A percentile compares a stretch with the other conserved stretches of the same genome.
Evolutionary conservation across 257 asterid genomes (phyloP).

Genomic region (Linderniella brevidens): DNA sequence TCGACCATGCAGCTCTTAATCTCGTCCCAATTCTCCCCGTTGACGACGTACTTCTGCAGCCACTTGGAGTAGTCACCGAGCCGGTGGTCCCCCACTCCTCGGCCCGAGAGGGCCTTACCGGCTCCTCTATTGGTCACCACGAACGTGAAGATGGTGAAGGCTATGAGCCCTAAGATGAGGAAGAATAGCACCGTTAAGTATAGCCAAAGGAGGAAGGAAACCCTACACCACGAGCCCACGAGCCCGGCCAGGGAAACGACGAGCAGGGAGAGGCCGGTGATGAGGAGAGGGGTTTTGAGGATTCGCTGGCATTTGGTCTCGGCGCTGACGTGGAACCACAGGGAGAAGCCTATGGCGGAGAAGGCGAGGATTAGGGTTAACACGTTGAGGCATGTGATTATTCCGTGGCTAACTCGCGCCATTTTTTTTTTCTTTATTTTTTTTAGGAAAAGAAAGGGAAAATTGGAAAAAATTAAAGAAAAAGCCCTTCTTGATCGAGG

Average conservation of each 20-base stretch:
- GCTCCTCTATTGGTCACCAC: constrained; percentile 88
- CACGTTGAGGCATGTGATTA: constrained; percentile 53
- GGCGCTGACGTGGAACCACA: constrained; percentile 60
- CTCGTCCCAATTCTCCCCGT: constrained; percentile 30
- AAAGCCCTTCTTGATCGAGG: too few species aligned
- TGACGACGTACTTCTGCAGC: constrained; percentile 68
- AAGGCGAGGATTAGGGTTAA: constrained; percentile 48
- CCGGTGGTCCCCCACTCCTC: constrained; percentile 64
- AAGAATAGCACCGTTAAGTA: constrained; percentile 65
- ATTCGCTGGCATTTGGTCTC: constrained; percentile 65
- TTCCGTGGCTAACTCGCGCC: constrained; percentile 63
- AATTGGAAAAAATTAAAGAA: too few species aligned
- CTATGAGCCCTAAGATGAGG: constrained; percentile 40
- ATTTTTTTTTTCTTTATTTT: constrained; percentile 10
- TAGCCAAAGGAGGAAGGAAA: constrained; percentile 68
- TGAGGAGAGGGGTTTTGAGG: constrained; percentile 57
- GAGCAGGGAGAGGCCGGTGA: constrained; percentile 51
- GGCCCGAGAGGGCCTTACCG: constrained; percentile 36
- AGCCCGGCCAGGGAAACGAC: constrained; percentile 69
- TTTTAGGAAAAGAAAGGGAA: too few species aligned
- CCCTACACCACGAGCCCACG: constrained; percentile 67
- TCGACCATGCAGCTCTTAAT: constrained; percentile 58
- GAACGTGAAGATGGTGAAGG: constrained; percentile 82
- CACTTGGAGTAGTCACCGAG: constrained; percentile 69
- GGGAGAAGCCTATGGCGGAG: constrained; percentile 63